phyloP scores from a whole-genome alignment of 768 basidiomycete species.

The Macrolepiota dolichaula region DNA sequence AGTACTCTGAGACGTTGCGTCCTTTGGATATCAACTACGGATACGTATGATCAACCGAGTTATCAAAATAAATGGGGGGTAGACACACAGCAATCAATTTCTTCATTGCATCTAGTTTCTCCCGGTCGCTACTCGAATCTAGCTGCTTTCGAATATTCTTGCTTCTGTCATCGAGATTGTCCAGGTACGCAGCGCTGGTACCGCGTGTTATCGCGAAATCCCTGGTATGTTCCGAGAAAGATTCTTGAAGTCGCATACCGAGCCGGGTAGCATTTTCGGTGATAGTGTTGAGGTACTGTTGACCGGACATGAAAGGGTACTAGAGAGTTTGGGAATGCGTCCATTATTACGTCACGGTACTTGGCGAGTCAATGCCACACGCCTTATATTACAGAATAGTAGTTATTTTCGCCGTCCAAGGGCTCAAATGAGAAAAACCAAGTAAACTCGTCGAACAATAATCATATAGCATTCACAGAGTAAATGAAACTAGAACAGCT shows the following conservation, averaged over 20 bases:
- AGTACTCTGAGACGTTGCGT: constrained; percentile 88
- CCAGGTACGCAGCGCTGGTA: constrained; percentile 56
- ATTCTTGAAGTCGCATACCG: constrained; percentile 80
- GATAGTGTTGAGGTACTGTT: constrained; percentile 48
- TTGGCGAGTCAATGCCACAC: not conserved
- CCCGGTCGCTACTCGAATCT: constrained; percentile 83
- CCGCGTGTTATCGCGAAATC: constrained; percentile 62
- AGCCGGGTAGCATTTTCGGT: constrained; percentile 84
- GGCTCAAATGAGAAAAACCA: too few relatives aligned
- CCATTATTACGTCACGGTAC: constrained; percentile 8
- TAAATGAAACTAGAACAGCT: constrained; percentile 39
- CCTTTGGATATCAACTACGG: constrained; percentile 89
- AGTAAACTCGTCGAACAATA: too few relatives aligned
- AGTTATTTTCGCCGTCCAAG: too few relatives aligned
- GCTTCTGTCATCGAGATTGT: constrained; percentile 72
- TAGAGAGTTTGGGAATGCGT: not conserved
- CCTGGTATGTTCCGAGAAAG: constrained; percentile 76
- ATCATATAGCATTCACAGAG: not conserved
- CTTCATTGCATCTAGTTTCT: constrained; percentile 95
- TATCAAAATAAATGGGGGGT: not conserved
- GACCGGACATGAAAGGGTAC: constrained; percentile 30
- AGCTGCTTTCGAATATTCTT: constrained; percentile 79
- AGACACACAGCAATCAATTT: constrained; percentile 82
- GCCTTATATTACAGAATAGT: not conserved
- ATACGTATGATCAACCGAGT: not conserved